These are phyloP conservation scores for Phytopythium sindhum DNA, from an alignment of 352 stramenopile species.

Conservation along the genomic window DNA sequence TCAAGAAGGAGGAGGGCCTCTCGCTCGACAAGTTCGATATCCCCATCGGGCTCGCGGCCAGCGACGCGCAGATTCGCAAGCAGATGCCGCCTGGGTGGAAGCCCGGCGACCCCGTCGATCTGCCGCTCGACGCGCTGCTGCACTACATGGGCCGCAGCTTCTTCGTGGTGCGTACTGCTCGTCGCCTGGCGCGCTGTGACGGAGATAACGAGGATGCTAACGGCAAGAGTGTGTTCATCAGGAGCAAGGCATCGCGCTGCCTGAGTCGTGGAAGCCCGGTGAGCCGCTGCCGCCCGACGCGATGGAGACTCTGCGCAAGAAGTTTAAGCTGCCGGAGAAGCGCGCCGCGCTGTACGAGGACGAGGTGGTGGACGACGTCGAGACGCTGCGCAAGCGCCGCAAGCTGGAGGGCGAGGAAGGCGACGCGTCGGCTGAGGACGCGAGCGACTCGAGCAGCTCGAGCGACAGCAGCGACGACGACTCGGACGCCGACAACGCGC, in stretches of 20 bases:
- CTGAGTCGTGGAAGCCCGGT: constrained; percentile 65
- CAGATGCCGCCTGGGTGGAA: constrained; percentile 81
- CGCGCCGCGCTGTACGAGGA: constrained; percentile 64
- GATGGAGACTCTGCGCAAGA: constrained; percentile 78
- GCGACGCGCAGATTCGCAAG: constrained; percentile 67
- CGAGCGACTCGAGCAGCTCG: constrained; percentile 39
- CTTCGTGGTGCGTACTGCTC: constrained; percentile 37
- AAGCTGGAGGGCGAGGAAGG: constrained; percentile 34
- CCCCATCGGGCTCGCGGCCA: constrained; percentile 64
- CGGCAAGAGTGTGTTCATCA: constrained; percentile 8
- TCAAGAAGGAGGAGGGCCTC: constrained; percentile 28
- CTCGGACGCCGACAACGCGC: constrained; percentile 37
- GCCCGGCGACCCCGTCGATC: constrained; percentile 70
- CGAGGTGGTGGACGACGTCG: constrained; percentile 70
- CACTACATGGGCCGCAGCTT: constrained; percentile 80
- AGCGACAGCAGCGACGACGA: constrained; percentile 58
- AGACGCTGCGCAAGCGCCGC: constrained; percentile 61
- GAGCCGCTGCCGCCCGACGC: constrained; percentile 62
- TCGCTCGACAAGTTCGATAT: constrained; percentile 49
- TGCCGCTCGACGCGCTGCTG: constrained; percentile 70
- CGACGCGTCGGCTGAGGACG: constrained; percentile 36
- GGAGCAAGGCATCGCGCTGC: constrained; percentile 70
- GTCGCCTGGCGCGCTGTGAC: not conserved
- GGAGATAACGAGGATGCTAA: not conserved
- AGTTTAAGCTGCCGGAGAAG: constrained; percentile 78